Conservation (phyloP, 2,329 filamentous ascomycete genomes). For the Falciphora oryzae region DNA sequence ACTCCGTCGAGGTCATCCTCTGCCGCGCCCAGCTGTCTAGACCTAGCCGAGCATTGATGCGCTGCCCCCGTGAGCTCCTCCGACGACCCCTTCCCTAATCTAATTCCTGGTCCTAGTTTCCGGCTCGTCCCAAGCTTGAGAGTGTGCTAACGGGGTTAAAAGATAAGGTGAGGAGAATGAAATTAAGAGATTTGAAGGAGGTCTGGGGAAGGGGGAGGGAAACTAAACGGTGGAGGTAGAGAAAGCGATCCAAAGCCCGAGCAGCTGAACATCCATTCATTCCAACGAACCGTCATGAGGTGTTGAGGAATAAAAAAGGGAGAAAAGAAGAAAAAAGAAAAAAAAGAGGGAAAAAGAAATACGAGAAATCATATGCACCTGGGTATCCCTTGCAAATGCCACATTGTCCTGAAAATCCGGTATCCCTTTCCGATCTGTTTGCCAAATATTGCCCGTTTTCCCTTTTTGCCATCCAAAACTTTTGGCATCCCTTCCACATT, state of each 20-base stretch:
- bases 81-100: not conserved
- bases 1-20: not conserved
- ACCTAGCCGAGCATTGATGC: not conserved
- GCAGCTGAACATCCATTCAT: too few relatives aligned
- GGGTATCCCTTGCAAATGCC: slow-evolving; percentile 20
- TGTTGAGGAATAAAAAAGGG: not conserved
- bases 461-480: not conserved
- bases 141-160: not conserved
- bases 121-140: not conserved
- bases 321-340: not conserved
- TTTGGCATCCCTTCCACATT: not conserved
- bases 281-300: too few relatives aligned
- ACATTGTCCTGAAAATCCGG: slow-evolving; percentile 6
- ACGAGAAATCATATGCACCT: slow-evolving; percentile 15
- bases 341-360: slow-evolving; percentile 6
- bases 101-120: not conserved
- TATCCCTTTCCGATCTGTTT: slow-evolving; percentile 11
- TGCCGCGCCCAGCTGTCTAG: not conserved
- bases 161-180: not conserved
- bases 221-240: too few relatives aligned
- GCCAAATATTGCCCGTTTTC: not conserved
- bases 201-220: too few relatives aligned
- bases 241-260: too few relatives aligned
- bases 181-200: not conserved
- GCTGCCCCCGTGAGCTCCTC: not conserved